phyloP scores from a whole-genome alignment of 495 filamentous ascomycete genomes.

The Aspergillus mulundensis region DNA sequence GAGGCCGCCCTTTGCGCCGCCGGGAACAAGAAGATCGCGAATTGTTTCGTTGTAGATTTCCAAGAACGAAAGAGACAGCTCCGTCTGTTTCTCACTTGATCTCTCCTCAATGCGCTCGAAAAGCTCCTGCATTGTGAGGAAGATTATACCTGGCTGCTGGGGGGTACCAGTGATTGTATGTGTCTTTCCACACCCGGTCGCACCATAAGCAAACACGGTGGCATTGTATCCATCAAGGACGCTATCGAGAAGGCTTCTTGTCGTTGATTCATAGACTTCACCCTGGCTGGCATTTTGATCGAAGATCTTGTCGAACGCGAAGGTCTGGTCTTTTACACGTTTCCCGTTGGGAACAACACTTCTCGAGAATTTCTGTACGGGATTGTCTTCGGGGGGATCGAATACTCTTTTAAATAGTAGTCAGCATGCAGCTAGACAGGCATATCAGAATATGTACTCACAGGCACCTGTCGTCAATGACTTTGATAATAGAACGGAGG shows the following conservation, averaged over 20 bases:
- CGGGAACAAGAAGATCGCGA: constrained; percentile 84
- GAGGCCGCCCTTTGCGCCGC: constrained; percentile 78
- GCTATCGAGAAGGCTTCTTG: constrained; percentile 81
- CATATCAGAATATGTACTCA: constrained; percentile 44
- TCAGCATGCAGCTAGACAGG: constrained; percentile 11
- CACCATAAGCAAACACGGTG: constrained; percentile 97
- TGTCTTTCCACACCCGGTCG: constrained; percentile 96
- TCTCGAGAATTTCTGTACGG: constrained; percentile 84
- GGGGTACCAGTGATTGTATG: constrained; percentile 96
- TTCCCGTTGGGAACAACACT: constrained; percentile 82
- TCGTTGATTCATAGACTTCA: constrained; percentile 95
- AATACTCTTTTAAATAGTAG: constrained; percentile 66
- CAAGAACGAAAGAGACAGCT: constrained; percentile 89
- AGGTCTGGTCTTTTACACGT: constrained; percentile 95
- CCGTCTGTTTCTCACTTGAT: constrained; percentile 78
- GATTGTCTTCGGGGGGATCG: constrained; percentile 94
- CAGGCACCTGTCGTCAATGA: constrained; percentile 94
- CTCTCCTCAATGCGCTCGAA: constrained; percentile 92
- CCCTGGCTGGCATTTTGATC: constrained; percentile 91
- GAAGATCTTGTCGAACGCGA: constrained; percentile 94
- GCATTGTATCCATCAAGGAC: constrained; percentile 98
- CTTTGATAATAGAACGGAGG: constrained; percentile 87
- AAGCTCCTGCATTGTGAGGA: constrained; percentile 96
- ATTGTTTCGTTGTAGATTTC: constrained; percentile 99
- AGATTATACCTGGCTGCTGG: constrained; percentile 95